Evolutionary conservation across 352 stramenopile species (phyloP), one percentile per base, ranked within the genome.

Genomic region (Globisporangium megalacanthum): DNA sequence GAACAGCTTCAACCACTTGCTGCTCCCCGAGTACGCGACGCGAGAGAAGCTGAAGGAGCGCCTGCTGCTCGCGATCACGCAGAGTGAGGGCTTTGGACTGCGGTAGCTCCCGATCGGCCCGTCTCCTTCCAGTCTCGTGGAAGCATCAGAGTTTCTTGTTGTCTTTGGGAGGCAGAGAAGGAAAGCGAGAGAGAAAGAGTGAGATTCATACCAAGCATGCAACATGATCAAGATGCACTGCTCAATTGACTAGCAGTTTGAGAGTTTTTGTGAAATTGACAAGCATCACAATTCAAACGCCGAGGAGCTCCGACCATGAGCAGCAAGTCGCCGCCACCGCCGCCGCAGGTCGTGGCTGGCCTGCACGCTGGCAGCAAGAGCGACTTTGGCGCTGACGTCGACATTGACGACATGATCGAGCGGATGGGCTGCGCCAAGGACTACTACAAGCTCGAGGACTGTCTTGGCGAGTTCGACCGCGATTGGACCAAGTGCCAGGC

Each of bases 401-500:
- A 94, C 68, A 76, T 89, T 46, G 80, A 89, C 66, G 79, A 90
- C 49, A 83, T 92, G 67, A 94, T 94, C 56, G 81, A 91, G 69
- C 77, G 82, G 55, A 94, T 89, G 68, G 73, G 78, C 60, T 94
- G 84, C 63, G 72, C 84, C 37, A 78, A 82, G 53, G 77, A 91
- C 52, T 94, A 94, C 68, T 93, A 93, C 71, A 80, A 86, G 56
- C 77, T 94, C 31, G 85, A 94, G 61, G 80, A 94, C 25, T 94
- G 85, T 47, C 73, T 94, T 15, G 82, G 74, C 29, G 79, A 94
- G 65, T 80, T 70, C 57, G 77, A 92, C 49, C 80, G 83, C 60
- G 79, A 94, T 72, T 94, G 85, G 85, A 92, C 72, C 68, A 92
- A 94, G 65, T 94, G 85, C 64, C 85, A 94, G 58, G 55, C 65